Percentiles rank a stretch among this genome's conserved stretches.
Evolutionary conservation across 176 grass and related monocot genomes (phyloP).

Genomic region (Carex kokanica): DNA sequence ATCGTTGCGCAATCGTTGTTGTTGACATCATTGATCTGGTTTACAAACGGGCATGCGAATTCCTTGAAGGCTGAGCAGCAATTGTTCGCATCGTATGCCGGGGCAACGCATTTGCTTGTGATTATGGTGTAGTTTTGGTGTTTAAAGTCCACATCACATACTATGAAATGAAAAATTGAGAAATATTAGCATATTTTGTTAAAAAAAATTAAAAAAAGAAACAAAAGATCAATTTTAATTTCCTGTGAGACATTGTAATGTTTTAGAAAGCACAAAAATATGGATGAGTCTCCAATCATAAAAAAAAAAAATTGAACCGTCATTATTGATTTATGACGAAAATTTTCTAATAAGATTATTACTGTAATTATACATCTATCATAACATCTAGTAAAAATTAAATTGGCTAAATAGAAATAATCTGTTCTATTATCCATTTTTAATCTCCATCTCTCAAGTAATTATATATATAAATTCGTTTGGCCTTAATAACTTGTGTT

Average conservation of each 20-base stretch:
- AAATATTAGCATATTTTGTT: not conserved
- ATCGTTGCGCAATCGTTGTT: constrained; percentile 42
- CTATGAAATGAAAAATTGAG: constrained; percentile 22
- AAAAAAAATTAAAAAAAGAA: not conserved
- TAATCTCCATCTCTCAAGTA: not conserved
- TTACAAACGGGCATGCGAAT: constrained; percentile 51
- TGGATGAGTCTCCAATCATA: no score
- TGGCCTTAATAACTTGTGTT: no score
- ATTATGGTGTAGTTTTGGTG: constrained; percentile 66
- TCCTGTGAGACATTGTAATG: not conserved
- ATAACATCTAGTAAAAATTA: no score
- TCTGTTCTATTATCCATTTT: not conserved
- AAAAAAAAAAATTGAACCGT: no score
- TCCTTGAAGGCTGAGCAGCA: constrained; percentile 54
- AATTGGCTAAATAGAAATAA: no score
- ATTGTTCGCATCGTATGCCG: constrained; percentile 25
- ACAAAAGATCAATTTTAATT: not conserved
- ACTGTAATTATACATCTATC: no score
- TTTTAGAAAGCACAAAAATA: constrained; percentile 21
- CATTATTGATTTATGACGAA: no score
- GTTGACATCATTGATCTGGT: constrained; percentile 33
- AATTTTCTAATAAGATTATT: no score
- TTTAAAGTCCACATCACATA: constrained; percentile 53
- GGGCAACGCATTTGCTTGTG: constrained; percentile 59
- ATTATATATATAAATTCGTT: no score